These are phyloP conservation scores for Trametes elegans DNA, from an alignment of 768 basidiomycete genomes.

Conservation along the genomic window DNA sequence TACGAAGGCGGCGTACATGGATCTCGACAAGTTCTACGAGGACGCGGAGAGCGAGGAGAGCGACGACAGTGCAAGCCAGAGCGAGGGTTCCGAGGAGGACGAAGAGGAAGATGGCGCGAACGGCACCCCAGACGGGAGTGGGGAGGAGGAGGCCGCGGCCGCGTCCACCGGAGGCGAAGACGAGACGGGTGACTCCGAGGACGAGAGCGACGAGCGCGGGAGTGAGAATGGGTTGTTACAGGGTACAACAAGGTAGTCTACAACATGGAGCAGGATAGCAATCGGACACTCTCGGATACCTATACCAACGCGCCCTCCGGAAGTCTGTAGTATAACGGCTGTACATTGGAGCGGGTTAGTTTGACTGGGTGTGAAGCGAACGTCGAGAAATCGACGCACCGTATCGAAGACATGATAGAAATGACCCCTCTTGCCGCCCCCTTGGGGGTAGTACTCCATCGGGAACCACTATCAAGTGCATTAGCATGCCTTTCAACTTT, in stretches of 20 bases:
- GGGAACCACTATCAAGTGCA: constrained; percentile 66
- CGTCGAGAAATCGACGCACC: constrained; percentile 46
- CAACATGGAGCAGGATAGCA: constrained; percentile 15
- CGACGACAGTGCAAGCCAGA: constrained; percentile 31
- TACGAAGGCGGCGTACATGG: constrained; percentile 47
- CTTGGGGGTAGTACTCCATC: constrained; percentile 60
- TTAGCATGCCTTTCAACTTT: neutral
- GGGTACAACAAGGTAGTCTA: constrained; percentile 19
- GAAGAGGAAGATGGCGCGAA: too few relatives aligned
- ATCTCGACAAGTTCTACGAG: constrained; percentile 78
- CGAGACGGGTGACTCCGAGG: constrained; percentile 15
- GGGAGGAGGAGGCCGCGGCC: constrained; percentile 39
- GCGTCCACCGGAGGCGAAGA: constrained; percentile 11
- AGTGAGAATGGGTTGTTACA: constrained; percentile 26
- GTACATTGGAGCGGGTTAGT: neutral
- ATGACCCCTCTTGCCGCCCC: constrained; percentile 66
- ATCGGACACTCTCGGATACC: neutral
- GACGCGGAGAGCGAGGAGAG: constrained; percentile 37
- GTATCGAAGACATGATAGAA: constrained; percentile 77
- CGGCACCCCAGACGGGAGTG: constrained; percentile 11
- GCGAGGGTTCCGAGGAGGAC: constrained; percentile 38
- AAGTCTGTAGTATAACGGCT: constrained; percentile 42
- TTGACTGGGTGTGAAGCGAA: neutral
- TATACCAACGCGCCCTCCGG: constrained; percentile 36
- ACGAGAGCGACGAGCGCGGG: constrained; percentile 31